A percentile compares a stretch with the other conserved stretches of the same genome.
Evolutionary conservation across 495 filamentous ascomycete genomes (phyloP).

Genomic region (Opeltia flavorubescens): DNA sequence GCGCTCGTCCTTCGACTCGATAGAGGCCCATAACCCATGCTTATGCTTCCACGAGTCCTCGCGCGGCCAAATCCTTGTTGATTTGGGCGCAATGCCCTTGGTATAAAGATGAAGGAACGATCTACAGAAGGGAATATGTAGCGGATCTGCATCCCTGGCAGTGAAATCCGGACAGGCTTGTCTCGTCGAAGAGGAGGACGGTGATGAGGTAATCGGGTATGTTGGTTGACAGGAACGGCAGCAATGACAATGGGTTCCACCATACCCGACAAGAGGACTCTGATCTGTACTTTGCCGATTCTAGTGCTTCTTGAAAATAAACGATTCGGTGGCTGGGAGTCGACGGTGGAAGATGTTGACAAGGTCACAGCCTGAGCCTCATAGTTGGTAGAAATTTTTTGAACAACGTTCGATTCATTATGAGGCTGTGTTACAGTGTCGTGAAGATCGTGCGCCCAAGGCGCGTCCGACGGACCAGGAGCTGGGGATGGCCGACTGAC

Average conservation of each 20-base stretch:
- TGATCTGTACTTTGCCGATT: conserved; percentile 69
- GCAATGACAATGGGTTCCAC: conserved; percentile 53
- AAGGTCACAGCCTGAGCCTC: conserved; percentile 5
- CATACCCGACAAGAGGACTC: conserved; percentile 67
- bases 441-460: conserved; percentile 93
- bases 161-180: conserved; percentile 88
- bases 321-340: conserved; percentile 44
- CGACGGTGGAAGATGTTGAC: conserved; percentile 30
- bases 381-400: conserved; percentile 8
- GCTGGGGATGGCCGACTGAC: conserved; percentile 31
- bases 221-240: conserved; percentile 62
- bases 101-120: conserved; percentile 96
- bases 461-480: conserved; percentile 48
- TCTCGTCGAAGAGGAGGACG: conserved; percentile 88
- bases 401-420: conserved; percentile 24
- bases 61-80: conserved; percentile 65
- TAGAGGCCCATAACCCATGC: conserved; percentile 46
- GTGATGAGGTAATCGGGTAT: conserved; percentile 89
- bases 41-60: conserved; percentile 52
- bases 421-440: conserved; percentile 52
- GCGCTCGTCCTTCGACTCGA: conserved; percentile 63
- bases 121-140: conserved; percentile 86
- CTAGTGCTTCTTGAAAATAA: conserved; percentile 50
- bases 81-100: conserved; percentile 81
- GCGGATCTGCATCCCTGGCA: conserved; percentile 60